Evolutionary conservation across 176 grass and related monocot species (phyloP).

Genomic region (Zea luxurians): DNA sequence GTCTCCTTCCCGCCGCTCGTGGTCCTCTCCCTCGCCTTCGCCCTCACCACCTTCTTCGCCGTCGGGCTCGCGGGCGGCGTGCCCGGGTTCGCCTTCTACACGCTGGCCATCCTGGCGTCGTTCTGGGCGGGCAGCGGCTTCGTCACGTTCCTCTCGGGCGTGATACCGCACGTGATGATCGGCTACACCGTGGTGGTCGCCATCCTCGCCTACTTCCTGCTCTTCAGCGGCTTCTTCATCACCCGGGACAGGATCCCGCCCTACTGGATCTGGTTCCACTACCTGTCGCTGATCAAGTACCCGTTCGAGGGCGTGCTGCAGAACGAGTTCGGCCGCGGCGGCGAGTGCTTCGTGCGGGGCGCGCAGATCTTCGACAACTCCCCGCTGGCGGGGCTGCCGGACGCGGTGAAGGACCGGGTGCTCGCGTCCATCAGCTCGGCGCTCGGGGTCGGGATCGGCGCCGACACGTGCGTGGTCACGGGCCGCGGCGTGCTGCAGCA

Average conservation of each 20-base stretch:
- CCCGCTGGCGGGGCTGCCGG: slow-evolving; percentile 57
- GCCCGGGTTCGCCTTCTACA: slow-evolving; percentile 75
- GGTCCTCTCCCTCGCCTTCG: slow-evolving; percentile 78
- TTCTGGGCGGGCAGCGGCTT: slow-evolving; percentile 92
- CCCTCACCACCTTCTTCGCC: slow-evolving; percentile 77
- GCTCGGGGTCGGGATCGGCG: slow-evolving; percentile 50
- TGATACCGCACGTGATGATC: slow-evolving; percentile 83
- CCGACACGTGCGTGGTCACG: slow-evolving; percentile 59
- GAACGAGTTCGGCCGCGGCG: slow-evolving; percentile 74
- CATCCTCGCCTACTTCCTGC: slow-evolving; percentile 86
- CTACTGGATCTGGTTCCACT: slow-evolving; percentile 99
- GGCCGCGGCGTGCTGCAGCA: slow-evolving; percentile 57
- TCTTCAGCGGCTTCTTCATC: slow-evolving; percentile 97
- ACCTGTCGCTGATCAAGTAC: slow-evolving; percentile 91
- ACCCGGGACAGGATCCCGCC: slow-evolving; percentile 75
- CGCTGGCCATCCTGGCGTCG: slow-evolving; percentile 66
- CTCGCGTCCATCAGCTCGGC: slow-evolving; percentile 61
- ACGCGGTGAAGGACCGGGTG: slow-evolving; percentile 48
- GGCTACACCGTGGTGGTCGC: slow-evolving; percentile 86
- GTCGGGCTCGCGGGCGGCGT: slow-evolving; percentile 74
- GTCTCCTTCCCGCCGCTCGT: slow-evolving; percentile 86
- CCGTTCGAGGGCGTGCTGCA: slow-evolving; percentile 85
- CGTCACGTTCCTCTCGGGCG: slow-evolving; percentile 93
- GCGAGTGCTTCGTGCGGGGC: slow-evolving; percentile 74
- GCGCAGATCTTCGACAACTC: slow-evolving; percentile 88